phyloP scores from a whole-genome alignment of 2,329 filamentous ascomycete species.

The Chaetomium strumarium region DNA sequence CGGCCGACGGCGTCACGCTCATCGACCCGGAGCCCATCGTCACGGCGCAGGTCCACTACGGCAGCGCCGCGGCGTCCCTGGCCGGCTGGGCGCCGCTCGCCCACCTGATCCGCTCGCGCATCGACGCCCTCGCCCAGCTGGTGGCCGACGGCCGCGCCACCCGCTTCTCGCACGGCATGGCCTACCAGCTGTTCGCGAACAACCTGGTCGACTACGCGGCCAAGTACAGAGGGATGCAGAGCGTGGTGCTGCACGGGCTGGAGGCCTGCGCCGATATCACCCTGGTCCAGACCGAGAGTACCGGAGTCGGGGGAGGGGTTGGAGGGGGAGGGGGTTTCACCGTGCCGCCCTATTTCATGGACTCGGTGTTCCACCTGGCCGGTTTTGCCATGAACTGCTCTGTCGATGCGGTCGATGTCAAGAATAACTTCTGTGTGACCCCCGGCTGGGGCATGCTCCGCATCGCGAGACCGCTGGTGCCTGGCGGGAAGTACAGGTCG shows the following conservation, averaged over 20 bases:
- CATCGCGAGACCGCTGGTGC: slow-evolving; percentile 28
- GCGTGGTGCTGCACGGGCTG: slow-evolving; percentile 32
- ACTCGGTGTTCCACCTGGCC: slow-evolving; percentile 34
- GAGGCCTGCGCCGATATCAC: slow-evolving; percentile 30
- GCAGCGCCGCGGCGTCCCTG: slow-evolving; percentile 46
- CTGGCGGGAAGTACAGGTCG: slow-evolving; percentile 30
- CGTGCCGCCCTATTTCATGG: slow-evolving; percentile 35
- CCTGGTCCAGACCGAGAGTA: slow-evolving; percentile 14
- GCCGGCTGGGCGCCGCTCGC: slow-evolving; percentile 49
- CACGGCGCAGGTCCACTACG: slow-evolving; percentile 46
- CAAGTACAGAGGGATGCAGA: slow-evolving; percentile 36
- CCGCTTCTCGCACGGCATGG: slow-evolving; percentile 56
- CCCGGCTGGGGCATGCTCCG: slow-evolving; percentile 34
- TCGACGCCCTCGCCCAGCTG: slow-evolving; percentile 41
- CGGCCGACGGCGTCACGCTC: slow-evolving; percentile 30
- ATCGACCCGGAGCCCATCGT: slow-evolving; percentile 35
- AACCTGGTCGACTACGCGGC: slow-evolving; percentile 34
- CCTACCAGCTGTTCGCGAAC: slow-evolving; percentile 46
- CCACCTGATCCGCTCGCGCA: slow-evolving; percentile 50
- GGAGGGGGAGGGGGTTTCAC: no score
- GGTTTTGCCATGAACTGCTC: slow-evolving; percentile 38
- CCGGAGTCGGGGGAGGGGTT: no score
- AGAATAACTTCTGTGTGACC: slow-evolving; percentile 32
- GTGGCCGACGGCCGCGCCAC: slow-evolving; percentile 51
- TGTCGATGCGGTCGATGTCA: slow-evolving; percentile 31